phyloP scores from a whole-genome alignment of 2,329 filamentous ascomycete genomes.

The Coniosporium tulheliwenetii region DNA sequence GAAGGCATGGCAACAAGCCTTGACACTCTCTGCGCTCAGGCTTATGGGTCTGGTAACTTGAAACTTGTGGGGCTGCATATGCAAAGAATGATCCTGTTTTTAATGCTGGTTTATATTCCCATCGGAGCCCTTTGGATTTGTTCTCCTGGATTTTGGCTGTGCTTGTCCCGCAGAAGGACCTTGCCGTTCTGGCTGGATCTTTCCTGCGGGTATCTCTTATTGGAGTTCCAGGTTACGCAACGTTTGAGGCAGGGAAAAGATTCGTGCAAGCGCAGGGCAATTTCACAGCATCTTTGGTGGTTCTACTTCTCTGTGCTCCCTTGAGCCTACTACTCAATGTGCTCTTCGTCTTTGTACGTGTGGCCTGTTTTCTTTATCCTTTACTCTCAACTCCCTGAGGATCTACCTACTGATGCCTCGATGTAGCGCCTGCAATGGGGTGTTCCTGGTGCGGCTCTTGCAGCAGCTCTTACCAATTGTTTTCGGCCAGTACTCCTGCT shows the following conservation, averaged over 20 bases:
- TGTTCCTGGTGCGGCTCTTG: conserved; percentile 11
- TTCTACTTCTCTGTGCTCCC: too few relatives aligned
- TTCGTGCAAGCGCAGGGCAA: conserved; percentile 38
- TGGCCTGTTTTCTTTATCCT: too few relatives aligned
- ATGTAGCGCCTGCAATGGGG: conserved; percentile 19
- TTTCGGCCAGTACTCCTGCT: conserved; percentile 19
- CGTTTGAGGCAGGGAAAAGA: conserved; percentile 38
- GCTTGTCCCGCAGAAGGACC: conserved; percentile 30
- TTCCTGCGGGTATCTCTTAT: conserved; percentile 34
- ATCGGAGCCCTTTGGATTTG: conserved; percentile 33
- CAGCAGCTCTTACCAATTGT: conserved; percentile 22
- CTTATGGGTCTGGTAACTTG: conserved; percentile 33
- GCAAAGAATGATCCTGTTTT: conserved; percentile 36
- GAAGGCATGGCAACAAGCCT: conserved; percentile 36
- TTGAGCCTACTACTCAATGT: too few relatives aligned
- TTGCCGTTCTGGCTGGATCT: conserved; percentile 32
- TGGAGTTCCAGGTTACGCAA: conserved; percentile 36
- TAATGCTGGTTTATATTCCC: conserved; percentile 30
- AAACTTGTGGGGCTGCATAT: conserved; percentile 35
- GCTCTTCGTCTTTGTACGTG: too few relatives aligned
- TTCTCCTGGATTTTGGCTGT: conserved; percentile 29
- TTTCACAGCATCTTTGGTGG: too few relatives aligned
- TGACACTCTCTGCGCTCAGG: conserved; percentile 36
- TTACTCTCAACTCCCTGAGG: too few relatives aligned
- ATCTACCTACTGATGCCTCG: conserved; percentile 19